Percentiles rank a stretch among this genome's conserved stretches.
phyloP scores from a whole-genome alignment of 2,329 filamentous ascomycete species.

The Harringtonia lauricola region DNA sequence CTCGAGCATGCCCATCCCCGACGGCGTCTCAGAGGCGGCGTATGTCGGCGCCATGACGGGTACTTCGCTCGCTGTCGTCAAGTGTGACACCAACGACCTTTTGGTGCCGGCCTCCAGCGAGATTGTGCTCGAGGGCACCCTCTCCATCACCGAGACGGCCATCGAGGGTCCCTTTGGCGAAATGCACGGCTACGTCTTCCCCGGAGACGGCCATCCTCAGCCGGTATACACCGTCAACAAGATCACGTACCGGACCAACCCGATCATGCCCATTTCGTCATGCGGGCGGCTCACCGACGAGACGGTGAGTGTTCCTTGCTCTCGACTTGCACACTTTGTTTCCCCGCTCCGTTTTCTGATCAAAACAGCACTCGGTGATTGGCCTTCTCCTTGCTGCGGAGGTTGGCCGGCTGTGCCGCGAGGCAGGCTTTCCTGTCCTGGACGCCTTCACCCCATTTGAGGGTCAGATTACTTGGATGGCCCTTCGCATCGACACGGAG shows the following conservation, averaged over 20 bases:
- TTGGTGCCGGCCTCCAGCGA: conserved; percentile 36
- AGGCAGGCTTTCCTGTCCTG: conserved; percentile 27
- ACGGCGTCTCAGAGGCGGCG: conserved; percentile 33
- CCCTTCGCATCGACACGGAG: conserved; percentile 43
- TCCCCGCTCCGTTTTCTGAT: neutral
- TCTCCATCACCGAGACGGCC: conserved; percentile 30
- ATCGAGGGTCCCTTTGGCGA: conserved; percentile 40
- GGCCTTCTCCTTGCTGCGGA: conserved; percentile 24
- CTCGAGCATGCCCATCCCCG: conserved; percentile 35
- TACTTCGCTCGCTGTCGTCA: conserved; percentile 32
- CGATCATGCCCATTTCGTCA: conserved; percentile 36
- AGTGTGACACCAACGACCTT: conserved; percentile 39
- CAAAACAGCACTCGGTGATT: conserved; percentile 23
- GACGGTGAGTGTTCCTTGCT: conserved; percentile 15
- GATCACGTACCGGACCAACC: conserved; percentile 34
- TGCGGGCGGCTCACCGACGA: conserved; percentile 33
- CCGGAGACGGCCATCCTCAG: conserved; percentile 23
- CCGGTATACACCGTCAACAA: conserved; percentile 31
- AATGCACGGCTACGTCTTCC: conserved; percentile 26
- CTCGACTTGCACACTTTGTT: neutral
- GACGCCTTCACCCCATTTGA: conserved; percentile 33
- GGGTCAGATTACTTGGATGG: conserved; percentile 35
- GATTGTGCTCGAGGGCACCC: conserved; percentile 38
- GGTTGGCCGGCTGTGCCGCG: conserved; percentile 24
- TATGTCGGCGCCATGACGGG: conserved; percentile 37